A percentile compares a stretch with the other conserved stretches of the same genome.
Conservation (phyloP, 2,329 filamentous ascomycete species). For the Pseudogymnoascus sp. region DNA sequence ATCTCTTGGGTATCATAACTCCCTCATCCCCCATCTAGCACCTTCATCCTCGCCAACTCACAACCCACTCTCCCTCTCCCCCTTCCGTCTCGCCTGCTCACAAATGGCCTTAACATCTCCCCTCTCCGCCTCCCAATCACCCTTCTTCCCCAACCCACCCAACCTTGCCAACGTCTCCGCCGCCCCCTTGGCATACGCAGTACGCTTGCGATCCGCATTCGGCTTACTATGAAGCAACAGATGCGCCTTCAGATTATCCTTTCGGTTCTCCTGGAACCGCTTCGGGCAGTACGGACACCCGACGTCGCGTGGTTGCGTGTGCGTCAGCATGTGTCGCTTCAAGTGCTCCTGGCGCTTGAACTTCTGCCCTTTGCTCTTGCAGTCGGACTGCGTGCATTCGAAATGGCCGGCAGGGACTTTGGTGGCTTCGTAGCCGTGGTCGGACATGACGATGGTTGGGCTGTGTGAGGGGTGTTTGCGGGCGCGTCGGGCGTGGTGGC, state of each 20-base stretch:
- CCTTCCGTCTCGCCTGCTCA: background rate
- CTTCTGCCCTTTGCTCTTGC: constrained; percentile 27
- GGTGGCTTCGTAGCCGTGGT: constrained; percentile 7
- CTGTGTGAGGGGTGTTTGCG: background rate
- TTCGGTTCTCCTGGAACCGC: constrained; percentile 15
- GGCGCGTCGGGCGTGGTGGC: background rate
- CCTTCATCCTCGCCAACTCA: background rate
- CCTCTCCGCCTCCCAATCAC: constrained; percentile 17
- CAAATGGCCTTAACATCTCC: constrained; percentile 10
- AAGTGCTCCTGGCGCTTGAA: constrained; percentile 43
- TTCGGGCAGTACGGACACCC: constrained; percentile 19
- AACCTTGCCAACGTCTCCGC: constrained; percentile 19
- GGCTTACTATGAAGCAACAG: constrained; percentile 15
- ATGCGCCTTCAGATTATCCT: constrained; percentile 22
- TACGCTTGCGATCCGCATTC: background rate
- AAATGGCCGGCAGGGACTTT: constrained; percentile 1
- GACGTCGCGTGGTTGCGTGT: constrained; percentile 17
- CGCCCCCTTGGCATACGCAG: background rate
- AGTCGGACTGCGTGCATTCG: constrained; percentile 34
- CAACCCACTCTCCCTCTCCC: background rate
- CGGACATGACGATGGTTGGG: constrained; percentile 13
- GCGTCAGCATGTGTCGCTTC: constrained; percentile 40
- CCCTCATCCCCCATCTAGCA: background rate
- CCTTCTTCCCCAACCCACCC: constrained; percentile 16
- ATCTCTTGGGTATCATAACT: background rate